These are phyloP conservation scores for Nemania sp. DNA, from an alignment of 2,329 filamentous ascomycete species.

Conservation along the genomic window DNA sequence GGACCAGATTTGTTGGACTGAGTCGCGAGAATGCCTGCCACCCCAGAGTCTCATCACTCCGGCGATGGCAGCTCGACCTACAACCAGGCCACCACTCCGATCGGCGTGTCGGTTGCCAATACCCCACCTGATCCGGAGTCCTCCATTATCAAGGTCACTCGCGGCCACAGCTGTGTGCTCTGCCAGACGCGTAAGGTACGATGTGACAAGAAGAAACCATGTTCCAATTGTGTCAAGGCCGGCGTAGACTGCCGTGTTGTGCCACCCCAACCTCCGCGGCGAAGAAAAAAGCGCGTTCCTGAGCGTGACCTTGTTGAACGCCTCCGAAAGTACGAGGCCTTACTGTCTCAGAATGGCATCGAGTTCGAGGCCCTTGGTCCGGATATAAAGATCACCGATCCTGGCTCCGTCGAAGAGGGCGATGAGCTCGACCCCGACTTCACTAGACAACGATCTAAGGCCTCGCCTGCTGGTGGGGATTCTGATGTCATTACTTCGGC, in stretches of 20 bases:
- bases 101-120: slow-evolving; percentile 47
- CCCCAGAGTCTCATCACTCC: slow-evolving; percentile 49
- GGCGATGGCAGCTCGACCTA: slow-evolving; percentile 47
- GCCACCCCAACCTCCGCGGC: slow-evolving; percentile 67
- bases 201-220: slow-evolving; percentile 79
- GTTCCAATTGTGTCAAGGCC: slow-evolving; percentile 74
- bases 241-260: slow-evolving; percentile 71
- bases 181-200: slow-evolving; percentile 83
- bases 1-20: slow-evolving; percentile 37
- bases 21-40: slow-evolving; percentile 47
- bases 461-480: slow-evolving; percentile 62
- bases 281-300: slow-evolving; percentile 72
- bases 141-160: slow-evolving; percentile 65
- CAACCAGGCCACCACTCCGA: slow-evolving; percentile 46
- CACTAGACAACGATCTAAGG: slow-evolving; percentile 61
- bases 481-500: slow-evolving; percentile 50
- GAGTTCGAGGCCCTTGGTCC: slow-evolving; percentile 74
- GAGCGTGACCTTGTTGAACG: slow-evolving; percentile 78
- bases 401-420: slow-evolving; percentile 61
- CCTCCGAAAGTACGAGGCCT: slow-evolving; percentile 74
- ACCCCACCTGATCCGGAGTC: slow-evolving; percentile 55
- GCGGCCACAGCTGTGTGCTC: slow-evolving; percentile 73
- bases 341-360: slow-evolving; percentile 75
- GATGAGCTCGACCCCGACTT: slow-evolving; percentile 69
- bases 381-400: slow-evolving; percentile 58